These are phyloP conservation scores for Simmondsia chinensis DNA, from an alignment of 148 eudicot species.

Conservation along the genomic window DNA sequence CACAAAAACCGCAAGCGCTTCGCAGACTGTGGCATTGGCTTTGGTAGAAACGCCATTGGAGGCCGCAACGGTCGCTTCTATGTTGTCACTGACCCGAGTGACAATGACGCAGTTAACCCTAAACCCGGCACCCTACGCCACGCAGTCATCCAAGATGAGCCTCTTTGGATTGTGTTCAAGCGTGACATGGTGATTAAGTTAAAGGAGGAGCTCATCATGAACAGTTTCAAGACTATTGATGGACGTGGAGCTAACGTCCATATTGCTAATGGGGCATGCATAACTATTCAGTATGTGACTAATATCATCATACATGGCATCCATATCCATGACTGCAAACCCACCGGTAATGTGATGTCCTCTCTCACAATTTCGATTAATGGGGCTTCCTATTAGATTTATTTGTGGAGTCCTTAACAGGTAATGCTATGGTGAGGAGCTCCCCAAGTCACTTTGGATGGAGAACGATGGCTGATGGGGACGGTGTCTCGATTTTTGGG, in stretches of 20 bases:
- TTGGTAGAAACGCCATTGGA: conserved; percentile 80
- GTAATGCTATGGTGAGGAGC: conserved; percentile 92
- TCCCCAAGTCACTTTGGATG: conserved; percentile 67
- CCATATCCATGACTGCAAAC: conserved; percentile 76
- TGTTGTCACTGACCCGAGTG: conserved; percentile 61
- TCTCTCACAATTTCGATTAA: too few species aligned
- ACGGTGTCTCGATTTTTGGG: conserved; percentile 73
- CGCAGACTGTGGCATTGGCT: conserved; percentile 79
- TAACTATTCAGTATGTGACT: conserved; percentile 68
- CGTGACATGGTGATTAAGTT: conserved; percentile 74
- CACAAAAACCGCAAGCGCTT: conserved; percentile 59
- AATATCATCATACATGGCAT: conserved; percentile 81
- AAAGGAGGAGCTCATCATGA: conserved; percentile 86
- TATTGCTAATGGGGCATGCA: conserved; percentile 75
- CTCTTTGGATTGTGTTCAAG: conserved; percentile 77
- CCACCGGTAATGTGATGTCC: too few species aligned
- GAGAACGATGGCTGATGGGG: conserved; percentile 96
- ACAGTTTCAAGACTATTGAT: conserved; percentile 87
- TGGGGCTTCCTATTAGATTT: too few species aligned
- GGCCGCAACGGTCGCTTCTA: conserved; percentile 74
- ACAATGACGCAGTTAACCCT: conserved; percentile 74
- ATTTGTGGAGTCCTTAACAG: too few species aligned
- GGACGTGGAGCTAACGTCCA: conserved; percentile 78
- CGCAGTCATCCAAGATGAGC: conserved; percentile 70
- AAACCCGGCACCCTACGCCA: conserved; percentile 81